Conservation (phyloP, 192 early-diverging fungal genomes). For the Kappamyces sp. region DNA sequence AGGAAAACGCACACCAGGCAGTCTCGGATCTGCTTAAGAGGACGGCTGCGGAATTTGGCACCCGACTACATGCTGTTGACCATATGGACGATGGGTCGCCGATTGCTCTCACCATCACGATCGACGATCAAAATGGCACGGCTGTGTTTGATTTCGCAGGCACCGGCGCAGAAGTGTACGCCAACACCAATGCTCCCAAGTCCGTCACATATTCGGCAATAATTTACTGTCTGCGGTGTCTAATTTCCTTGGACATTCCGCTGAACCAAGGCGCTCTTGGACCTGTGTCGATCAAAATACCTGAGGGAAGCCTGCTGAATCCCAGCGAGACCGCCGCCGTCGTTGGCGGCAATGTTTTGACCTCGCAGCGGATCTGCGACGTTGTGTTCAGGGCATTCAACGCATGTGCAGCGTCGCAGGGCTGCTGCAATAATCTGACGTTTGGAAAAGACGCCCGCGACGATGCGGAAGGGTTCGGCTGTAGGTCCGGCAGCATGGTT, state of each 20-base stretch:
- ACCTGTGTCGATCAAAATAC: slow-evolving; percentile 77
- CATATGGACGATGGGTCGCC: slow-evolving; percentile 90
- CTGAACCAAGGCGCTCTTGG: slow-evolving; percentile 92
- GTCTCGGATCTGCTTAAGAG: slow-evolving; percentile 71
- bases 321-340: slow-evolving; percentile 84
- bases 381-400: slow-evolving; percentile 85
- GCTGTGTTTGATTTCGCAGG: slow-evolving; percentile 92
- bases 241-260: slow-evolving; percentile 87
- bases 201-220: slow-evolving; percentile 83
- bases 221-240: slow-evolving; percentile 90
- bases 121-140: slow-evolving; percentile 60
- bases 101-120: slow-evolving; percentile 68
- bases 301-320: slow-evolving; percentile 65
- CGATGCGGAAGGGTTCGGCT: slow-evolving; percentile 76
- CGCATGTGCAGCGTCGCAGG: slow-evolving; percentile 84
- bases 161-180: slow-evolving; percentile 73
- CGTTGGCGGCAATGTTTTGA: slow-evolving; percentile 95
- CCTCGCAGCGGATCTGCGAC: slow-evolving; percentile 87
- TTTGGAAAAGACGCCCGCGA: slow-evolving; percentile 77
- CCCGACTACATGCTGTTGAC: slow-evolving; percentile 46
- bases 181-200: slow-evolving; percentile 73
- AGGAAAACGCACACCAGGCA: slow-evolving; percentile 79
- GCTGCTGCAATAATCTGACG: slow-evolving; percentile 94
- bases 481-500: too few species aligned
- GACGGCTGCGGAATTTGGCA: slow-evolving; percentile 38